Conservation (phyloP, 2,329 filamentous ascomycete species). For the Calcarisporium arbuscula region DNA sequence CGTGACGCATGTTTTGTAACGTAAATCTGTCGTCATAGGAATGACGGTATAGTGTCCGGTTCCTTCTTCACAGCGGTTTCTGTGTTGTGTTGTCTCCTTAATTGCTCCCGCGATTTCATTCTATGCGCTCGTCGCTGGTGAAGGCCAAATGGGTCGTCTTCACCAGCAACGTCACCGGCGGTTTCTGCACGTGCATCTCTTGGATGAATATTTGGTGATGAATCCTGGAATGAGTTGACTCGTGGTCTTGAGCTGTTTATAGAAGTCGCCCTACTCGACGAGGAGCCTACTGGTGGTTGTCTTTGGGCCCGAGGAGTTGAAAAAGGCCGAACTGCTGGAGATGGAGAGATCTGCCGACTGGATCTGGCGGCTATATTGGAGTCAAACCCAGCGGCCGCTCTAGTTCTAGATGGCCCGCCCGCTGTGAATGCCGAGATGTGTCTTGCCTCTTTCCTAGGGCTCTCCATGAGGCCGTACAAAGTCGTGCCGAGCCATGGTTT, state of each 20-base stretch:
- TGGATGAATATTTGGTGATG: too few relatives aligned
- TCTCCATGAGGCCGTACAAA: conserved; percentile 38
- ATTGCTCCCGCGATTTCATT: conserved; percentile 22
- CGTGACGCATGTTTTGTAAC: not conserved
- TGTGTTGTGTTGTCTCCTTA: conserved; percentile 12
- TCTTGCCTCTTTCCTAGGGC: conserved; percentile 25
- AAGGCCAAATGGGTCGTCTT: conserved; percentile 30
- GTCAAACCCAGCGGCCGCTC: conserved; percentile 20
- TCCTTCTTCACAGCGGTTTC: too few relatives aligned
- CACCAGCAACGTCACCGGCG: conserved; percentile 11
- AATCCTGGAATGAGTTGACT: too few relatives aligned
- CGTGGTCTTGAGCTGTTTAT: too few relatives aligned
- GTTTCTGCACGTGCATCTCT: too few relatives aligned
- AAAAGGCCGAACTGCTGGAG: too few relatives aligned
- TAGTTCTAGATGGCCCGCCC: conserved; percentile 15
- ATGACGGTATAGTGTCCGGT: conserved; percentile 29
- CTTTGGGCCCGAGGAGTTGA: too few relatives aligned
- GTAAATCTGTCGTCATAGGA: conserved; percentile 19
- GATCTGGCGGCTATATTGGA: conserved; percentile 13
- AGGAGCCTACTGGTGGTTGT: too few relatives aligned
- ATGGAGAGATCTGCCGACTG: too few relatives aligned
- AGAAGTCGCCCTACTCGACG: too few relatives aligned
- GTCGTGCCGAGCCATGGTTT: conserved; percentile 24
- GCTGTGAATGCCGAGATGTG: conserved; percentile 16
- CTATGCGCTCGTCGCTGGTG: conserved; percentile 22